phyloP scores from a whole-genome alignment of 192 early-diverging fungal genomes.

The Coemansia sp. region DNA sequence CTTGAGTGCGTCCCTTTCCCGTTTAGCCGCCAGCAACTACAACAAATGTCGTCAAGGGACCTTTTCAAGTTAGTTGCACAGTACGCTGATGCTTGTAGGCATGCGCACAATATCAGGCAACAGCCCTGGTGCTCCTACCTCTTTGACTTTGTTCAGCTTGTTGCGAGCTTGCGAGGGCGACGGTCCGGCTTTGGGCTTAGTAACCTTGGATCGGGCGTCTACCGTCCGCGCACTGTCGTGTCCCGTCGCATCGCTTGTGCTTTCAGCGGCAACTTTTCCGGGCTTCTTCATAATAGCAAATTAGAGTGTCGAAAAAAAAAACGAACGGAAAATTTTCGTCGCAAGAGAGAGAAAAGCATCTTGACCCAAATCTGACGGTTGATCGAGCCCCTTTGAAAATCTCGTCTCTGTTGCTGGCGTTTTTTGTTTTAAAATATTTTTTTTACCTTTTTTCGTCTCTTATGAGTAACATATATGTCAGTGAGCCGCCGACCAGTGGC shows the following conservation, averaged over 20 bases:
- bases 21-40: slow-evolving; percentile 20
- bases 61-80: background rate
- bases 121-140: slow-evolving; percentile 13
- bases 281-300: slow-evolving; percentile 2
- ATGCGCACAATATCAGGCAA: background rate
- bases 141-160: slow-evolving; percentile 38
- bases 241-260: background rate
- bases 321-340: background rate
- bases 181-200: slow-evolving; percentile 11
- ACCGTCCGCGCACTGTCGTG: background rate
- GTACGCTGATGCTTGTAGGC: background rate
- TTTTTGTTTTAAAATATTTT: background rate
- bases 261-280: background rate
- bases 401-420: background rate
- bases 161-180: slow-evolving; percentile 15
- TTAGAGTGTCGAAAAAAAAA: background rate
- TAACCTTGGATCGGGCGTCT: slow-evolving; percentile 16
- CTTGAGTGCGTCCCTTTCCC: background rate
- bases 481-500: slow-evolving; percentile 62
- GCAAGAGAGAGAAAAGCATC: background rate
- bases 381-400: background rate
- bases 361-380: background rate
- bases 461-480: slow-evolving; percentile 55
- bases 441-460: background rate
- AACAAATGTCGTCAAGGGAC: background rate